These are phyloP conservation scores for Plantago major DNA, from an alignment of 257 asterid species.

Conservation along the genomic window DNA sequence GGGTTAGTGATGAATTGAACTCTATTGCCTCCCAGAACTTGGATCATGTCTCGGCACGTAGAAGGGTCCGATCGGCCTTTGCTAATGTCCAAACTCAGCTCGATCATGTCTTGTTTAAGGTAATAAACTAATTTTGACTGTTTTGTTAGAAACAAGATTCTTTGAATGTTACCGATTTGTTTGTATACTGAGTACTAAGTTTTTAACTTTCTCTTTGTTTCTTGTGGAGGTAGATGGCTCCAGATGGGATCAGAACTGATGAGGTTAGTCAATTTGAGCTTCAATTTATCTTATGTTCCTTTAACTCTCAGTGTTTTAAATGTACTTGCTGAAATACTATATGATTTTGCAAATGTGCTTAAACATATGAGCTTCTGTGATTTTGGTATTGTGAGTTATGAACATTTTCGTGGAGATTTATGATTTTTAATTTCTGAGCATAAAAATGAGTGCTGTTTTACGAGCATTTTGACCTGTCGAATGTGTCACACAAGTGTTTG, in stretches of 20 bases:
- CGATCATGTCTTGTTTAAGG: slow-evolving; percentile 87
- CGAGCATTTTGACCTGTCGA: too few species aligned
- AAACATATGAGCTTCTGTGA: not conserved
- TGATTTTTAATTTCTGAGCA: too few species aligned
- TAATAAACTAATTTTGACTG: slow-evolving; percentile 9
- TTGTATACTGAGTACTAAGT: not conserved
- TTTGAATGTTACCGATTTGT: not conserved
- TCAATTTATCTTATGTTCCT: not conserved
- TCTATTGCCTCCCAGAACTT: slow-evolving; percentile 82
- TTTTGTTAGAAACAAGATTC: not conserved
- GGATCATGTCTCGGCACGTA: slow-evolving; percentile 86
- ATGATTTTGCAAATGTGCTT: too few species aligned
- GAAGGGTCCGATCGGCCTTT: slow-evolving; percentile 94
- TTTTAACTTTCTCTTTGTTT: not conserved
- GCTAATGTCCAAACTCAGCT: slow-evolving; percentile 58
- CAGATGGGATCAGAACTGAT: slow-evolving; percentile 83
- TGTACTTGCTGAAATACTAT: too few species aligned
- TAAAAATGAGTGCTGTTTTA: too few species aligned
- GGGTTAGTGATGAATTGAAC: slow-evolving; percentile 73
- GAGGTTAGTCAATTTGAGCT: slow-evolving; percentile 50
- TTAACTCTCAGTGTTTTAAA: too few species aligned
- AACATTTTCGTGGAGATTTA: too few species aligned
- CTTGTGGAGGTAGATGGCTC: slow-evolving; percentile 60
- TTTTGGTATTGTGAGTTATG: not conserved
- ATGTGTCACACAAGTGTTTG: too few species aligned